Conservation (phyloP, 2,329 filamentous ascomycete genomes). For the Arthrobotrys conoides region DNA sequence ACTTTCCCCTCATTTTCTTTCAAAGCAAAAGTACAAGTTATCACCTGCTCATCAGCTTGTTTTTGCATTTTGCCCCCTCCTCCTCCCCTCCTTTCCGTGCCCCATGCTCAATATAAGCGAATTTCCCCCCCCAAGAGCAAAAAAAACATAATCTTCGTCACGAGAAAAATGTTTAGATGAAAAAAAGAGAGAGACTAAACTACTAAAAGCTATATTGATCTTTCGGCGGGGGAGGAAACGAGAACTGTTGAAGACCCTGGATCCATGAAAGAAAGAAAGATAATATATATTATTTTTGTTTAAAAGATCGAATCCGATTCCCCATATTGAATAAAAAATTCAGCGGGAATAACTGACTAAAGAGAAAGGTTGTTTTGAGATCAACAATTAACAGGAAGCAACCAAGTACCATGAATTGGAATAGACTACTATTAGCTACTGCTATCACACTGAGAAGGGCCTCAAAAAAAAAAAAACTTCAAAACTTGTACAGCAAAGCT, state of each 20-base stretch:
- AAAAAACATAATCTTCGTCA: conserved; percentile 61
- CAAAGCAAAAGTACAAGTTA: not conserved
- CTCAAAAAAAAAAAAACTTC: no score
- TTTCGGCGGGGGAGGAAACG: conserved; percentile 5
- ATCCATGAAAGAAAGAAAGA: conserved; percentile 47
- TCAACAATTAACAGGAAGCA: not conserved
- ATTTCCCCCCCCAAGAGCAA: conserved; percentile 13
- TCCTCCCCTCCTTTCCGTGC: conserved; percentile 5
- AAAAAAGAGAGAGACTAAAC: conserved; percentile 17
- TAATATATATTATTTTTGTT: no score
- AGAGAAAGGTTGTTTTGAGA: not conserved
- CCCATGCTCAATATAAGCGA: conserved; percentile 58
- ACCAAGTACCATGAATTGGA: not conserved
- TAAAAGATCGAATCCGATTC: not conserved
- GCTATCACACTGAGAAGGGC: not conserved
- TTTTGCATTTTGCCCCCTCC: conserved; percentile 24
- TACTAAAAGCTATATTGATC: not conserved
- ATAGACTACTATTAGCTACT: no score
- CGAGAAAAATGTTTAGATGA: conserved; percentile 38
- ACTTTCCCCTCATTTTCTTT: not conserved
- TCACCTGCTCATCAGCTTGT: conserved; percentile 38
- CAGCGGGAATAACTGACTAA: no score
- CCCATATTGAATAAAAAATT: not conserved
- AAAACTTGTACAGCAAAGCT: not conserved
- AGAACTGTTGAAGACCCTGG: conserved; percentile 22